Base-by-base conservation (phyloP, 495 filamentous ascomycete genomes). In the Aspergillus campestris region DNA sequence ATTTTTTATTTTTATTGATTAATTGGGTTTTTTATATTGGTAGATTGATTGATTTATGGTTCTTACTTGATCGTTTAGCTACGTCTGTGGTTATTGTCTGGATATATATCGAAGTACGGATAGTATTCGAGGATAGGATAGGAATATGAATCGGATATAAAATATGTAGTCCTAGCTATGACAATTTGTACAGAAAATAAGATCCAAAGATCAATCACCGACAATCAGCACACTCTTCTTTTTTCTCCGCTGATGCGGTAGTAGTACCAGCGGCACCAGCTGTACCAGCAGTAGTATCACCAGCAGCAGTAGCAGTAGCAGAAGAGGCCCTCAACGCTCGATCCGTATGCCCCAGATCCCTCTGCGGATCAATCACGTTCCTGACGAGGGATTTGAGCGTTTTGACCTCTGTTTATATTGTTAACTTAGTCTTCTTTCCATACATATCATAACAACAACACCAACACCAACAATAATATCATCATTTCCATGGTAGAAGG, bases 371-470 rank as follows among this genome's bases (percentile, higher is more conserved):
- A 50, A 96, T 82, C 32, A 87, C 71, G 71, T 96, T 83, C 37
- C 92, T 70, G 6, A 98, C 83, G n/a, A 81, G 73, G 13, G 85
- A 76, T 65, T 98, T 97, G n/a, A 97, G 79, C 46, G 85, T 74
- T 62, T 94, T 92, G 8, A 85, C 85, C 62, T 94, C 87, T 83
- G 39, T 8, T 45, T 6, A 12, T 8, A 33, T 38, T 32, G n/a
- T n/a, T n/a, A n/a, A n/a, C n/a, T n/a, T n/a, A n/a, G n/a, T n/a
- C n/a, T n/a, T n/a, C n/a, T n/a, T n/a, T n/a, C n/a, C n/a, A n/a
- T n/a, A n/a, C n/a, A n/a, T n/a, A n/a, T n/a, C n/a, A n/a, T n/a
- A n/a, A n/a, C n/a, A n/a, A n/a, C n/a, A n/a, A n/a, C n/a, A n/a
- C n/a, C n/a, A n/a, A n/a, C n/a, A n/a, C n/a, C n/a, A n/a, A n/a